Base-by-base conservation (phyloP, 306 rosid genomes). In the Inga oerstediana region DNA sequence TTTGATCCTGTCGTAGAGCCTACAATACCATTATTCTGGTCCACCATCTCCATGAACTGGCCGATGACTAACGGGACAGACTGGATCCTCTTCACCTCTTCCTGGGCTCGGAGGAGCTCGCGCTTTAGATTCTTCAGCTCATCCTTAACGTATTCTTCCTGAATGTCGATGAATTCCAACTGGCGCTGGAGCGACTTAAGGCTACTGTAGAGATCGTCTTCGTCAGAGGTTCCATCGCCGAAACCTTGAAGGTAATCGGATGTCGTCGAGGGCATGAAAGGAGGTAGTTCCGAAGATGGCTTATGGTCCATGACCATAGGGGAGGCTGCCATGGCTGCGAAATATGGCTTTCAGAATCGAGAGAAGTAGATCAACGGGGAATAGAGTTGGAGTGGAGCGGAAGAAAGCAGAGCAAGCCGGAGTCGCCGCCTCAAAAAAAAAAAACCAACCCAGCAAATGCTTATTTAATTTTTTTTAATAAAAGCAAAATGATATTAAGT, bases 1-100 rank as follows among this genome's bases (percentile, higher is more conserved):
- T 96, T 96, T 20, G 99, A 96, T 39, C 99, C 99, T 0, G 99
- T 96, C 3, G 99, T 96, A n/a, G 99, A 96, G 34, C 99, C 99
- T 4, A 96, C 99, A 58, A 96, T 96, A 2, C 98, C 99, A 52
- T 96, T 92, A 76, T 96, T 94, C 87, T 88, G 91, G 73, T 96
- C 99, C 3, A 96, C 98, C 99, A 96, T 96, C 88, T 96, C 99
- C 97, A 94, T 92, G 83, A 96, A 96, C 91, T 96, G 99, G 13
- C 99, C 99, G 2, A 96, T 96, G 3, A 96, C 99, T 3, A 96
- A 90, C 0, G 99, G 99, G 82, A 96, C 99, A 48, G 99, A 96
- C 69, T 96, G 99, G 82, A 96, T 94, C 94, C 99, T 81, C 82
- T 96, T 96, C 12, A 96, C 98, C 87, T 96, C 99, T 35, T 96